Evolutionary conservation across 1,284 basidiomycete genomes (phyloP).

Genomic region (Ustilago xerochloae): DNA sequence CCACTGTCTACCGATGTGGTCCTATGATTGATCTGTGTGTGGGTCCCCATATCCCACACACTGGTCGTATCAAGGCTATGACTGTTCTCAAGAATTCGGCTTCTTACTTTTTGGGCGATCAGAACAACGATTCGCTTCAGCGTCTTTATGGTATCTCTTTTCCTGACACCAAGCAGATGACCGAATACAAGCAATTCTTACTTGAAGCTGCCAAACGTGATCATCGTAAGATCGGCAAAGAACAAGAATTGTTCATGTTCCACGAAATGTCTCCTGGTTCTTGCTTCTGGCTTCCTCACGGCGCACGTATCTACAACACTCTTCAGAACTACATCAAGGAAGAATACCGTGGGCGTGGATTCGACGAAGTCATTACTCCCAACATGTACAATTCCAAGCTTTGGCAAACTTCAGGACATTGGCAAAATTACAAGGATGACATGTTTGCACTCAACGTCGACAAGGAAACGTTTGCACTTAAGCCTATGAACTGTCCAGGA

Average conservation of each 20-base stretch:
- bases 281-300: conserved; percentile 97
- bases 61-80: conserved; percentile 89
- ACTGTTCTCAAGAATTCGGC: conserved; percentile 80
- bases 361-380: conserved; percentile 83
- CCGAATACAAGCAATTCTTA: conserved; percentile 95
- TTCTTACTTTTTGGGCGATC: conserved; percentile 96
- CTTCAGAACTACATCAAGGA: conserved; percentile 82
- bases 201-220: conserved; percentile 97
- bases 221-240: conserved; percentile 81
- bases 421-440: conserved; percentile 88
- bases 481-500: conserved; percentile 99
- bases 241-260: conserved; percentile 95
- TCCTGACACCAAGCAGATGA: conserved; percentile 95
- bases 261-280: conserved; percentile 94
- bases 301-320: conserved; percentile 95
- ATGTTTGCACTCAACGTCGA: conserved; percentile 96
- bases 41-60: conserved; percentile 97
- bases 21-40: conserved; percentile 98
- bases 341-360: conserved; percentile 72
- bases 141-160: conserved; percentile 99
- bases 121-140: conserved; percentile 93
- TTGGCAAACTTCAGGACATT: conserved; percentile 98
- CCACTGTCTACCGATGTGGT: conserved; percentile 98
- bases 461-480: conserved; percentile 78
- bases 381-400: conserved; percentile 98